Base-by-base conservation (phyloP, 2,329 filamentous ascomycete species). In the Xylariales sp. region DNA sequence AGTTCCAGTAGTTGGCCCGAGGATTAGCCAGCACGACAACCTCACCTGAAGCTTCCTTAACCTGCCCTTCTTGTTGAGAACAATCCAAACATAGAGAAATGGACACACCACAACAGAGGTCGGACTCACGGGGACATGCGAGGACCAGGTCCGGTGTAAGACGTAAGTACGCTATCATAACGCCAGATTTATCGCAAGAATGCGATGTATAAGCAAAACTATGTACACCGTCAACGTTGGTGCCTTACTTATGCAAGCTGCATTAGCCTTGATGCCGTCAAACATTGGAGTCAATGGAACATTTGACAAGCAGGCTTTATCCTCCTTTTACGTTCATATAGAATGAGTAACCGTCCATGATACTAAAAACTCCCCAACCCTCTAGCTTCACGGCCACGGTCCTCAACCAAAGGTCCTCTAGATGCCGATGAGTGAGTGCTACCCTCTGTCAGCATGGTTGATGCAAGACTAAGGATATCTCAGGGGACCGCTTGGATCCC, bases 321-420 rank as follows among this genome's bases (percentile, higher is more conserved):
- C n/a, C n/a, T n/a, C n/a, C n/a, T n/a, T n/a, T n/a, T n/a, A n/a
- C n/a, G n/a, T n/a, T n/a, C n/a, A n/a, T n/a, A n/a, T n/a, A n/a
- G n/a, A n/a, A n/a, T n/a, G n/a, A n/a, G n/a, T n/a, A n/a, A n/a
- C n/a, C n/a, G n/a, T n/a, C n/a, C n/a, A n/a, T n/a, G n/a, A n/a
- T n/a, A n/a, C n/a, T n/a, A n/a, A n/a, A n/a, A n/a, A n/a, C n/a
- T n/a, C n/a, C n/a, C n/a, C n/a, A 45, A 48, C 38, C 40, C 8
- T 25, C n/a, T 55, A 78, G 76, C 74, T 31, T 63, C 74, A n/a
- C 65, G 81, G 30, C 76, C 83, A 7, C 71, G 83, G 35, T 79
- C 83, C 29, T 76, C 83, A 30, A 93, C 88, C 5, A 86, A 81
- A 60, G 88, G 87, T 1, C 88, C 88, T 4, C 68, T 17, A 6